Evolutionary conservation across 305 asterid genomes (phyloP), one percentile per base, ranked within the genome.

Genomic region (Ajuga reptans): DNA sequence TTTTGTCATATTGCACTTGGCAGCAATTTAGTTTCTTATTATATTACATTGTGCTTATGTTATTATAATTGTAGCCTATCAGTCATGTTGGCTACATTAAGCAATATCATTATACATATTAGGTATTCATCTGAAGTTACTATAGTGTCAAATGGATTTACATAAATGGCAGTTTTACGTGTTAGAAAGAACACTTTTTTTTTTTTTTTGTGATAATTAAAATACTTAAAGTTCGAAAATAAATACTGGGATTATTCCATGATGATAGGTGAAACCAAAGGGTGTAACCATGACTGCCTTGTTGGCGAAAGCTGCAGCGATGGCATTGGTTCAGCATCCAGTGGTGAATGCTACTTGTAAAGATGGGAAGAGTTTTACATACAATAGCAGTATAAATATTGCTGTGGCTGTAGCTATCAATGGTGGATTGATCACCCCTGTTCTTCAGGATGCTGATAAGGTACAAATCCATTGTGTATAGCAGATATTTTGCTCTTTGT

Each of bases 391-490:
- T 64, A 84, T 91, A 18, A 91, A 91, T 73, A 89, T 93, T 76
- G 96, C 96, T 11, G 95, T 91, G 55, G 97, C 96, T 10, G 99
- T 91, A 64, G 95, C 97, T 3, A 87, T 93, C 60, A 83, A 89
- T 66, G 99, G 95, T 62, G 99, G 97, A 63, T 74, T 93, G 74
- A 93, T 91, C 79, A 93, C 97, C 14, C 96, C 97, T n/a, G 99
- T 93, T 70, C 96, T 93, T 73, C 96, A 93, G 71, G 93, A 93
- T 78, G 97, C 97, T 45, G 99, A 91, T 74, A 89, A 93, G 97
- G 97, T 90, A 72, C 55, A 68, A 66, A 36, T 18, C 60, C 15
- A 51, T 14, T 8, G 8, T 6, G 2, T 29, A 59, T 43, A 60
- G 64, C 29, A 34, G 17, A 49, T 68, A 14, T 43, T 21, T 41